phyloP scores from a whole-genome alignment of 495 filamentous ascomycete genomes.

The Neurospora hispaniola region DNA sequence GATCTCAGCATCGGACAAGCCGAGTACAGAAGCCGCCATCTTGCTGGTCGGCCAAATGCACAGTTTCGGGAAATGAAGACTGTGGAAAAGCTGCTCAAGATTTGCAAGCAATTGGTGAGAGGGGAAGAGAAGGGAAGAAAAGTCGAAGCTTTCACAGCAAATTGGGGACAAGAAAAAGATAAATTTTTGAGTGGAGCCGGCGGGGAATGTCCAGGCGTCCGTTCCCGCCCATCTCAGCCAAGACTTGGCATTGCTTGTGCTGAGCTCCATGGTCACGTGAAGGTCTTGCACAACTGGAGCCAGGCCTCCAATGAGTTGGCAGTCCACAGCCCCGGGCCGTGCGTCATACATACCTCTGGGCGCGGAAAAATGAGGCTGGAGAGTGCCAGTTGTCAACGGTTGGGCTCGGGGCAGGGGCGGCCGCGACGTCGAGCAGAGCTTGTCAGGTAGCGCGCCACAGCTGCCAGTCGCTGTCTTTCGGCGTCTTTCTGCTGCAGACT shows the following conservation, averaged over 20 bases:
- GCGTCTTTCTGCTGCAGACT: background rate
- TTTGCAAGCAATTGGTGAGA: background rate
- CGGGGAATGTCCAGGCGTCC: constrained; percentile 1
- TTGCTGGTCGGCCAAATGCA: background rate
- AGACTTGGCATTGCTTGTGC: background rate
- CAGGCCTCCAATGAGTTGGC: background rate
- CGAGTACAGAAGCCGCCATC: constrained; percentile 11
- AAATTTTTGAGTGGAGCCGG: background rate
- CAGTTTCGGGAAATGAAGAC: background rate
- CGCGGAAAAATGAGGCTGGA: constrained; percentile 20
- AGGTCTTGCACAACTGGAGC: background rate
- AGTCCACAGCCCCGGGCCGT: background rate
- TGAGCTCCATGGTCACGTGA: background rate
- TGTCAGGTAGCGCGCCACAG: background rate
- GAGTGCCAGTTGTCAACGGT: constrained; percentile 20
- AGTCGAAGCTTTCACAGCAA: constrained; percentile 3
- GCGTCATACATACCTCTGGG: constrained; percentile 12
- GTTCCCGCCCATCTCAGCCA: background rate
- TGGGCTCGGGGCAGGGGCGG: constrained; percentile 8
- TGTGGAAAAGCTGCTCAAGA: background rate
- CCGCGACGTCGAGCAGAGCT: background rate
- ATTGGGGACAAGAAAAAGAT: background rate
- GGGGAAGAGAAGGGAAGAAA: constrained; percentile 6
- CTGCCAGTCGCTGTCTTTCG: background rate
- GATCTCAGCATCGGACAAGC: constrained; percentile 20